Base-by-base conservation (phyloP, 2,329 filamentous ascomycete genomes). In the Trichoderma sp. region DNA sequence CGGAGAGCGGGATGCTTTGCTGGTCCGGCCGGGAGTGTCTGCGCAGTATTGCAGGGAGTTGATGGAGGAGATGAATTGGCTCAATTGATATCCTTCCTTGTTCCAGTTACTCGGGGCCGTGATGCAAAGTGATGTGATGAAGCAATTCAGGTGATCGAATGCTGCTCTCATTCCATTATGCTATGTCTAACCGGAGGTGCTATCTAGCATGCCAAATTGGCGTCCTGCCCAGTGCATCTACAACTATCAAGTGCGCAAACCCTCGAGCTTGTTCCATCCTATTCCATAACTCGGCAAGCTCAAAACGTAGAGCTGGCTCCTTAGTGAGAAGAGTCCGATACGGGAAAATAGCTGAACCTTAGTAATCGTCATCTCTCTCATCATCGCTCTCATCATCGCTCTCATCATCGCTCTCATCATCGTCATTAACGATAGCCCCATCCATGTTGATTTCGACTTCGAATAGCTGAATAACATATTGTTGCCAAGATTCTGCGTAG, bases 51-150 rank as follows among this genome's bases (percentile, higher is more conserved):
- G 39, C 52, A 65, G 34, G 63, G 48, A 37, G 37, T 27, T 65
- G 37, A 65, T 57, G 42, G 63, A 48, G 27, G 63, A 56, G 52
- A 45, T 57, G 52, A 13, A 35, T n/a, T 45, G 61, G 35, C 63
- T 65, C 63, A 65, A 65, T 67, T 67, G 54, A 67, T 66, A 59
- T 66, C 35, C 27, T 39, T 66, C 32, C 39, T 59, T 37, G 35
- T 27, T 35, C 59, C 34, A 29, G 3, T n/a, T 53, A 25, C 34
- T 25, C 15, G 3, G 9, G 48, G 15, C 2, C 22, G n/a, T 54
- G 25, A 22, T 42, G 50, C 34, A 54, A 35, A 54, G 35, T 54
- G 34, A 42, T 42, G 8, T 54, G 37, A 45, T 34, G 8, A 22
- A 22, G n/a, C 42, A 22, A 22, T 22, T 22, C 12, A 7, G 10